phyloP scores from a whole-genome alignment of 164 flowering plant species.

The Protea cynaroides region DNA sequence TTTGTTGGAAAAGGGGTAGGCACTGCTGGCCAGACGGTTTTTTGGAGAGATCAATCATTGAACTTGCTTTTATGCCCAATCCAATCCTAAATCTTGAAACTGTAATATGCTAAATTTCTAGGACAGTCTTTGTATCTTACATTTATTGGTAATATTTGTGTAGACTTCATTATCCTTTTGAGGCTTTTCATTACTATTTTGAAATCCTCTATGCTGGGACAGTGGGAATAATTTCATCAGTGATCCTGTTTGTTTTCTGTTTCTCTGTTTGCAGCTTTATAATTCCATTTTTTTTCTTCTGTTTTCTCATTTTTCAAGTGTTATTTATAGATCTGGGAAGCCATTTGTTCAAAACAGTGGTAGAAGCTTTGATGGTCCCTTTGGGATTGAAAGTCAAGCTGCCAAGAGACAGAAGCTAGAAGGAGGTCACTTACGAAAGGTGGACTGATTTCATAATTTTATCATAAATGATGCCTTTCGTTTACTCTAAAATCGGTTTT shows the following conservation, averaged over 20 bases:
- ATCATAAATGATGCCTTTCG: neutral
- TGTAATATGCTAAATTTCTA: no score
- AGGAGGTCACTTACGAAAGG: constrained; percentile 77
- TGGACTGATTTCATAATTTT: constrained; percentile 15
- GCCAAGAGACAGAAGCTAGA: constrained; percentile 94
- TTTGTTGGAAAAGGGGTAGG: no score
- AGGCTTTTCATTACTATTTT: no score
- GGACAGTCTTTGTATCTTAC: neutral
- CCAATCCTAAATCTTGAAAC: no score
- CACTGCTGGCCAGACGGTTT: no score
- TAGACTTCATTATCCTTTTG: no score
- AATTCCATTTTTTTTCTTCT: neutral
- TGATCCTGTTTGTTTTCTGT: neutral
- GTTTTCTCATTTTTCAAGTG: neutral
- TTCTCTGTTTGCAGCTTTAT: neutral
- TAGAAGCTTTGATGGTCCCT: constrained; percentile 24
- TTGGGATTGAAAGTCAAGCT: constrained; percentile 64
- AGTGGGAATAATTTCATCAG: neutral
- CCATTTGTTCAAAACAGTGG: constrained; percentile 22
- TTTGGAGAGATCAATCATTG: no score
- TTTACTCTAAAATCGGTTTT: neutral
- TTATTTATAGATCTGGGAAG: constrained; percentile 35
- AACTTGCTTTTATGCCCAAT: no score
- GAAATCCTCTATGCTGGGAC: no score
- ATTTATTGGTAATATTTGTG: neutral